Conservation (phyloP, 768 basidiomycete species). For the Tricholoma hemisulphureum region DNA sequence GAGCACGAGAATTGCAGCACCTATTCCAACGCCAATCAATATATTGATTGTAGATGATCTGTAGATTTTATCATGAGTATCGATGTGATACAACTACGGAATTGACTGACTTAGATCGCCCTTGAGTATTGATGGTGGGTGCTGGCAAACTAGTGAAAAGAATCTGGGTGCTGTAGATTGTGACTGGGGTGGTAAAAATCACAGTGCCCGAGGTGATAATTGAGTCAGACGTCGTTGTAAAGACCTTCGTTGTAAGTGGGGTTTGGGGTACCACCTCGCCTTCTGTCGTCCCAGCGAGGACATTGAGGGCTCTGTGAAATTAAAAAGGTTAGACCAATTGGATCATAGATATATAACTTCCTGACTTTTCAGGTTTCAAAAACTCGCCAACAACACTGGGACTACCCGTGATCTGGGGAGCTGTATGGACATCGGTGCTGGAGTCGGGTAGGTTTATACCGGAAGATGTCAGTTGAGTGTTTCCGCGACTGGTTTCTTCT, state of each 20-base stretch:
- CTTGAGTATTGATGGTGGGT: slow-evolving; percentile 7
- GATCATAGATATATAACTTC: background rate
- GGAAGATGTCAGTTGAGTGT: background rate
- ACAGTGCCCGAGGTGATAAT: slow-evolving; percentile 6
- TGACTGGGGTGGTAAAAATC: background rate
- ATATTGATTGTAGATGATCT: slow-evolving; percentile 11
- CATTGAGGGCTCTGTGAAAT: background rate
- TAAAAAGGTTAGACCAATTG: background rate
- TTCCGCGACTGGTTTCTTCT: background rate
- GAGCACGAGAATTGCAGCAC: slow-evolving; percentile 16
- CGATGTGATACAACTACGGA: background rate
- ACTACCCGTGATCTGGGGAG: background rate
- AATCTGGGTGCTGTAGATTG: background rate
- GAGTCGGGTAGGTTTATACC: background rate
- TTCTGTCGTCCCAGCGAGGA: background rate
- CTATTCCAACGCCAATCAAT: slow-evolving; percentile 16
- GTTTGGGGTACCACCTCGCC: slow-evolving; percentile 4
- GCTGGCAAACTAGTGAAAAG: background rate
- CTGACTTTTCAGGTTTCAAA: background rate
- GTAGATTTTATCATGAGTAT: background rate
- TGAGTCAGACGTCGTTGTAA: slow-evolving; percentile 4
- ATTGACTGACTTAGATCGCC: slow-evolving; percentile 5
- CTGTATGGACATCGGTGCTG: background rate
- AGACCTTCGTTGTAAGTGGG: slow-evolving; percentile 3
- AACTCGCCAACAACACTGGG: background rate